These are phyloP conservation scores for Kwoniella bestiolae DNA, from an alignment of 768 basidiomycete species.

Conservation along the genomic window DNA sequence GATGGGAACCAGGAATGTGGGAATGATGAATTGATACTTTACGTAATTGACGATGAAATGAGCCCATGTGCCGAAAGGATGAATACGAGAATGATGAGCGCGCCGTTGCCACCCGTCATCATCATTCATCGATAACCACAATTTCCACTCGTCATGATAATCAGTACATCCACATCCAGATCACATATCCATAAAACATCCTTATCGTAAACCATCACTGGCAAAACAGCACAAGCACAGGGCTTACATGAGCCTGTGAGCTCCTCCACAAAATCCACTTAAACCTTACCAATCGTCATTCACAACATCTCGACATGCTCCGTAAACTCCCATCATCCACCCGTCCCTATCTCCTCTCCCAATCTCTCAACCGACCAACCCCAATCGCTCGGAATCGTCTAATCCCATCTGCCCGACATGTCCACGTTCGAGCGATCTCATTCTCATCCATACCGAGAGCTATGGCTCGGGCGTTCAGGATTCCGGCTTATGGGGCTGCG, in stretches of 20 bases:
- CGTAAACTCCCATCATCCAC: slow-evolving; percentile 17
- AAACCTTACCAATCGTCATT: no score
- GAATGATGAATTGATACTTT: neutral
- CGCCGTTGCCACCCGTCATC: slow-evolving; percentile 25
- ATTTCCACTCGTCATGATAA: no score
- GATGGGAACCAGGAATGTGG: no score
- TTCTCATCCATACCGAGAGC: slow-evolving; percentile 89
- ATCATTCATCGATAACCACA: neutral
- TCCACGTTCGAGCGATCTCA: slow-evolving; percentile 60
- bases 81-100: neutral
- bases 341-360: slow-evolving; percentile 14
- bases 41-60: neutral
- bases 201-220: neutral
- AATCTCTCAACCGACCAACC: slow-evolving; percentile 11
- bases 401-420: slow-evolving; percentile 19
- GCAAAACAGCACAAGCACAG: no score
- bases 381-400: slow-evolving; percentile 12
- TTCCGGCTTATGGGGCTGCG: slow-evolving; percentile 85
- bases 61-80: slow-evolving; percentile 6
- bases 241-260: neutral
- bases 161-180: no score
- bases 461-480: slow-evolving; percentile 80
- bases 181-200: neutral
- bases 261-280: neutral
- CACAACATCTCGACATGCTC: no score